Conservation (phyloP, 441 rosid genomes). For the Gossypium davidsonii region DNA sequence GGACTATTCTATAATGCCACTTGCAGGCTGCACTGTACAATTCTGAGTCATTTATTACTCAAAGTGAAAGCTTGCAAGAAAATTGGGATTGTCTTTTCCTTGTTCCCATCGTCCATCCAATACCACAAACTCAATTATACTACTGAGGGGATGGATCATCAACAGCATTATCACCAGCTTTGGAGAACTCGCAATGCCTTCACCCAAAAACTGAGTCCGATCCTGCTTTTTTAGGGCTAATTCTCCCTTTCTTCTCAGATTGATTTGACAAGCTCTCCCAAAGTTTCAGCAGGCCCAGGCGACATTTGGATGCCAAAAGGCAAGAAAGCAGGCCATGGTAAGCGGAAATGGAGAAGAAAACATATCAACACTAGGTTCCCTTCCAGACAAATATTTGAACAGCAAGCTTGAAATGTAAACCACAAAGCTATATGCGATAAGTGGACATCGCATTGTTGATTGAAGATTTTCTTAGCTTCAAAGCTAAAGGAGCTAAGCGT, state of each 20-base stretch:
- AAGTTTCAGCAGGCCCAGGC: constrained; percentile 26
- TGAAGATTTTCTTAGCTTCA: not conserved
- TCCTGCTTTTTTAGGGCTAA: not conserved
- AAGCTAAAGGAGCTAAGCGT: not conserved
- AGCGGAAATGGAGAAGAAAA: too few relatives aligned
- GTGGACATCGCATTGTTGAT: not conserved
- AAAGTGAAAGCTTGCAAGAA: constrained; percentile 1
- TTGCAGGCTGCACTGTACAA: constrained; percentile 31
- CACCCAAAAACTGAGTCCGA: constrained; percentile 24
- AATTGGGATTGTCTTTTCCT: constrained; percentile 43
- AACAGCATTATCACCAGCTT: constrained; percentile 23
- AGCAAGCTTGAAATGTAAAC: constrained; percentile 26
- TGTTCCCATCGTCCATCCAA: constrained; percentile 25
- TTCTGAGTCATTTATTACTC: constrained; percentile 36
- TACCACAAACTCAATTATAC: constrained; percentile 22
- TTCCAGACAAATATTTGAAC: constrained; percentile 25
- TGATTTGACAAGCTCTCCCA: constrained; percentile 26
- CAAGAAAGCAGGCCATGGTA: too few relatives aligned
- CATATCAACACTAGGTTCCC: not conserved
- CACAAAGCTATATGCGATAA: not conserved
- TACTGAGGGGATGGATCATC: constrained; percentile 38
- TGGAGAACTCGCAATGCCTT: constrained; percentile 21
- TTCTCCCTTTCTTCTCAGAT: constrained; percentile 24
- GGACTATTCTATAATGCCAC: constrained; percentile 26
- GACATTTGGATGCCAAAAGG: constrained; percentile 4